Conservation (phyloP, 2,329 filamentous ascomycete genomes). For the Trichoderma harzianum region DNA sequence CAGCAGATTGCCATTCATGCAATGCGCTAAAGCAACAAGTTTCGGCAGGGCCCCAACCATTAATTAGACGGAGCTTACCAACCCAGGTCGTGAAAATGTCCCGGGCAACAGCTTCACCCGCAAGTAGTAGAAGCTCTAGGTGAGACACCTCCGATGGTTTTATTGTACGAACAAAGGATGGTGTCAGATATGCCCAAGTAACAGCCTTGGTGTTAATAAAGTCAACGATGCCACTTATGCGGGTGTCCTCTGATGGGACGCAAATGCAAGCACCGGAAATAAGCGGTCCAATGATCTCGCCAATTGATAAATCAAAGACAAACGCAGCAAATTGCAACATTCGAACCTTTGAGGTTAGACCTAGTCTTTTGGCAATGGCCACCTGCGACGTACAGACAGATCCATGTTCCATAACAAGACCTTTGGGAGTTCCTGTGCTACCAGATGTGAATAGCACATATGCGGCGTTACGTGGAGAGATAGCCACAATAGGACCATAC, state of each 20-base stretch:
- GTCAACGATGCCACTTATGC: conserved; percentile 14
- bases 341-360: not conserved
- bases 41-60: conserved; percentile 23
- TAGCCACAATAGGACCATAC: not conserved
- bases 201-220: not conserved
- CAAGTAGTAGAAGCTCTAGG: conserved; percentile 16
- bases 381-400: conserved; percentile 7
- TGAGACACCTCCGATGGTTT: conserved; percentile 11
- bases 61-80: conserved; percentile 18
- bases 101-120: conserved; percentile 17
- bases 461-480: conserved; percentile 5
- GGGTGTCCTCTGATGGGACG: conserved; percentile 12
- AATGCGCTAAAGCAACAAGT: conserved; percentile 17
- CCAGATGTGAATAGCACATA: conserved; percentile 15
- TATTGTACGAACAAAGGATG: conserved; percentile 12
- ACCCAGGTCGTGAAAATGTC: conserved; percentile 19
- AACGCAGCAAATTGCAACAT: conserved; percentile 16
- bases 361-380: conserved; percentile 3
- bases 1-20: conserved; percentile 15
- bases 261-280: conserved; percentile 14
- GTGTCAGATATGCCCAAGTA: conserved; percentile 18
- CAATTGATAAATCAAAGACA: conserved; percentile 20
- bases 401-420: conserved; percentile 13
- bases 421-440: conserved; percentile 9
- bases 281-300: conserved; percentile 15